phyloP scores from a whole-genome alignment of 2,329 filamentous ascomycete species.

The Aspergillus awamori region DNA sequence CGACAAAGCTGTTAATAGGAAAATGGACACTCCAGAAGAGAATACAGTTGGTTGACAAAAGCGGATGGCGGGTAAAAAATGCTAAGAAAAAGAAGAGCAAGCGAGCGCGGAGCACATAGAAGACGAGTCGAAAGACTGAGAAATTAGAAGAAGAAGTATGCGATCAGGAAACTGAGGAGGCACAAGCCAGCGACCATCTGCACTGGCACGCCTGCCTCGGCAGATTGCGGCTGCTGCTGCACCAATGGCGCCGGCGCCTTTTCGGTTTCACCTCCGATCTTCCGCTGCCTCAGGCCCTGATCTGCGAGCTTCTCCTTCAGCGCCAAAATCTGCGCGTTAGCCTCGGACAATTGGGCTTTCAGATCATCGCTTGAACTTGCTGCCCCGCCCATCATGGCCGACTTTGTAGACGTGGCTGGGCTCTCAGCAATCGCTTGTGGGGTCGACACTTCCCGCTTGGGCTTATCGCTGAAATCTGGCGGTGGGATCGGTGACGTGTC shows the following conservation, averaged over 20 bases:
- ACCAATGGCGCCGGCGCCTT: constrained; percentile 54
- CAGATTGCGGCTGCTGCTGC: constrained; percentile 59
- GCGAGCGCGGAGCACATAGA: constrained; percentile 20
- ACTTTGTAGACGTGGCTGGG: constrained; percentile 45
- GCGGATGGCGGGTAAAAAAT: constrained; percentile 25
- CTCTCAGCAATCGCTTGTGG: constrained; percentile 37
- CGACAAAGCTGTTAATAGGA: constrained; percentile 27
- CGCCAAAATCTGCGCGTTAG: constrained; percentile 71
- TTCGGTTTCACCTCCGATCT: constrained; percentile 60
- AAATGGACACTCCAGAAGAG: constrained; percentile 29
- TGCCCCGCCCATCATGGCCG: constrained; percentile 52
- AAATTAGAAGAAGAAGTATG: constrained; percentile 90
- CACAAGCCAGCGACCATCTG: constrained; percentile 83
- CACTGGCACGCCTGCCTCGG: constrained; percentile 76
- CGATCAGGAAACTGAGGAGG: constrained; percentile 86
- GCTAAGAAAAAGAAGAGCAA: constrained; percentile 27
- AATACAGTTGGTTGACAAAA: constrained; percentile 27
- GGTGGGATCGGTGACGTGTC: constrained; percentile 38
- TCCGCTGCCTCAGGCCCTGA: constrained; percentile 76
- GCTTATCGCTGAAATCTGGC: constrained; percentile 40
- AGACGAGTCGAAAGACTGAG: constrained; percentile 16
- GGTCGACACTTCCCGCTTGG: constrained; percentile 43
- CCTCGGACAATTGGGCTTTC: constrained; percentile 72
- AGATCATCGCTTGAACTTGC: constrained; percentile 63
- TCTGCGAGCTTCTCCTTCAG: constrained; percentile 68